Base-by-base conservation (phyloP, 2,329 filamentous ascomycete genomes). In the Aspergillus amoenus region DNA sequence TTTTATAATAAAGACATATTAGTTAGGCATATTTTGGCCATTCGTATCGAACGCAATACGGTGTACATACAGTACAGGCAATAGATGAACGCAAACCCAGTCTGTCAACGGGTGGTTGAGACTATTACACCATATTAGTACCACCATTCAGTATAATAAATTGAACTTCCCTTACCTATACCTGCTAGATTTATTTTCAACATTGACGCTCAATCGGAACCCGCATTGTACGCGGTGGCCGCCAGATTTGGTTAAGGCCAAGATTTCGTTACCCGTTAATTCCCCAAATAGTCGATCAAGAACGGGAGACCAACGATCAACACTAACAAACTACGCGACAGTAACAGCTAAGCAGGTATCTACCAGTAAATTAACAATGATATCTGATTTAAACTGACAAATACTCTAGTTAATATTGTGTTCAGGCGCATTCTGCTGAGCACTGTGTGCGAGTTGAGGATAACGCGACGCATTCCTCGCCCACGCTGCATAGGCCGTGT, bases 171-270 rank as follows among this genome's bases (percentile, higher is more conserved):
- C 13, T 45, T n/a, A 6, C 6, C 15, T 5, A n/a, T 4, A 7
- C 2, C 8, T 17, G 13, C 18, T 47, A 22, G 27, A 12, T 5
- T 39, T 8, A 42, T 24, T 21, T 37, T 15, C 34, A 37, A 6
- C 6, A 37, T 6, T 37, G 13, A n/a, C 8, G 15, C 34, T 37
- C 15, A 37, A 37, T 13, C 27, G 27, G 27, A n/a, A 37, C 34
- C 15, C 5, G 7, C 34, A n/a, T 13, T 37, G 34, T n/a, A 15
- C 5, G 21, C 50, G n/a, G 21, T 30, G 7, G 21, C 22, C 32
- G 30, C 54, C 45, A 54, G 24, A 61, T 59, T 41, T 30, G 52
- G 59, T 44, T 40, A 60, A 61, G 52, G 30, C 50, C 30, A 39
- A 45, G 51, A 42, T 59, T 57, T 30, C 27, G 27, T 3, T 55